Percentiles rank a stretch among this genome's conserved stretches.
Evolutionary conservation across 768 basidiomycete genomes (phyloP).

Genomic region (Pleurotus salmoneostramineus): DNA sequence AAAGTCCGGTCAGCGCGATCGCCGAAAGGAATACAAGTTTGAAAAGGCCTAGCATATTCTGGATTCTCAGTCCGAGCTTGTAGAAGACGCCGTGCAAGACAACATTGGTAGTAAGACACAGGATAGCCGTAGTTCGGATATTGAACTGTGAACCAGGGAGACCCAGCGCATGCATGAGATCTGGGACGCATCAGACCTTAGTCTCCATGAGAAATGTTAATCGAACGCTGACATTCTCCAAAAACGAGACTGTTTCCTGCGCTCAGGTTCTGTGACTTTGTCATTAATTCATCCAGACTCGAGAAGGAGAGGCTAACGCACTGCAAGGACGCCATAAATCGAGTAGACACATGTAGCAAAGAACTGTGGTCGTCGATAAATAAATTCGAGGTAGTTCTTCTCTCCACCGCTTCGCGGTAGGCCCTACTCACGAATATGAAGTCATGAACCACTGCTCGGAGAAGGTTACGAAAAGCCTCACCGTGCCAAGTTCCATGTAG

Average conservation of each 20-base stretch:
- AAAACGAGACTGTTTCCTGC: constrained; percentile 61
- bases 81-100: constrained; percentile 52
- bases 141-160: constrained; percentile 40
- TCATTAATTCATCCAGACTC: neutral
- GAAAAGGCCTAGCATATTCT: constrained; percentile 25
- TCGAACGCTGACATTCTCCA: constrained; percentile 55
- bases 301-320: constrained; percentile 22
- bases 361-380: constrained; percentile 61
- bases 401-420: constrained; percentile 71
- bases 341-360: constrained; percentile 58
- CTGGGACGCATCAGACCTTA: constrained; percentile 28
- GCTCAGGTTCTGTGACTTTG: neutral
- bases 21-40: constrained; percentile 54
- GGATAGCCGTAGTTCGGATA: constrained; percentile 49
- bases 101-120: constrained; percentile 53
- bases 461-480: constrained; percentile 21
- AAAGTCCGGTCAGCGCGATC: constrained; percentile 50
- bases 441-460: neutral
- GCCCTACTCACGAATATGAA: constrained; percentile 49
- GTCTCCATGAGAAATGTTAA: neutral
- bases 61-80: constrained; percentile 55
- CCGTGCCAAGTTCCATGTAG: constrained; percentile 74
- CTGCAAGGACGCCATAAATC: constrained; percentile 53
- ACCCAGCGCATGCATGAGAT: constrained; percentile 52
- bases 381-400: constrained; percentile 72